Evolutionary conservation across 495 filamentous ascomycete species (phyloP).

Genomic region (Arthonia radiata): DNA sequence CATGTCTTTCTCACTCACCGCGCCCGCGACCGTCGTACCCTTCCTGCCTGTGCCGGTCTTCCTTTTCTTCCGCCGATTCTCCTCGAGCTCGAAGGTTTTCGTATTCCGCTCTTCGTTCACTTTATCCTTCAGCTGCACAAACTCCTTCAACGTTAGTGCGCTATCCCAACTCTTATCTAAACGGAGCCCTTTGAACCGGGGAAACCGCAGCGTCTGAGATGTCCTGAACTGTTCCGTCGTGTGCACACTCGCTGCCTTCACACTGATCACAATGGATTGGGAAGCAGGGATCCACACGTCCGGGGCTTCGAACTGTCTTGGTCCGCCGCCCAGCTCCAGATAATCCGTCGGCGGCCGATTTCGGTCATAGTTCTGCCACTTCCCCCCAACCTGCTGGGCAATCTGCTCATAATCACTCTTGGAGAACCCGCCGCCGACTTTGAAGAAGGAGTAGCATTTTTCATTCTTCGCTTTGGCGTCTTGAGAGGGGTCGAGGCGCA

Average conservation of each 20-base stretch:
- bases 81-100: slow-evolving; percentile 61
- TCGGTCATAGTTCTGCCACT: slow-evolving; percentile 71
- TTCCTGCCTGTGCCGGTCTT: slow-evolving; percentile 33
- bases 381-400: slow-evolving; percentile 61
- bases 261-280: slow-evolving; percentile 64
- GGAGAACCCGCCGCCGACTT: slow-evolving; percentile 80
- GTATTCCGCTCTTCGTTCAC: slow-evolving; percentile 50
- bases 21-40: slow-evolving; percentile 49
- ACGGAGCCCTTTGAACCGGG: slow-evolving; percentile 63
- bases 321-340: slow-evolving; percentile 49
- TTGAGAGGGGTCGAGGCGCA: slow-evolving; percentile 48
- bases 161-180: slow-evolving; percentile 64
- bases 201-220: slow-evolving; percentile 66
- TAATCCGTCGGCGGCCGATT: slow-evolving; percentile 54
- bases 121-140: slow-evolving; percentile 41
- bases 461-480: slow-evolving; percentile 19
- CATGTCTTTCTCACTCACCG: slow-evolving; percentile 22
- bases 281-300: slow-evolving; percentile 86
- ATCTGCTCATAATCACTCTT: slow-evolving; percentile 66
- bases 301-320: slow-evolving; percentile 45
- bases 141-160: slow-evolving; percentile 54
- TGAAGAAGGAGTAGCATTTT: slow-evolving; percentile 81
- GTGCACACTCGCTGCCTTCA: slow-evolving; percentile 70
- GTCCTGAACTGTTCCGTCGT: slow-evolving; percentile 53
- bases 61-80: slow-evolving; percentile 31